A percentile compares a stretch with the other conserved stretches of the same genome.
phyloP scores from a whole-genome alignment of 1,284 basidiomycete species.

The Cutaneotrichosporon sp. region DNA sequence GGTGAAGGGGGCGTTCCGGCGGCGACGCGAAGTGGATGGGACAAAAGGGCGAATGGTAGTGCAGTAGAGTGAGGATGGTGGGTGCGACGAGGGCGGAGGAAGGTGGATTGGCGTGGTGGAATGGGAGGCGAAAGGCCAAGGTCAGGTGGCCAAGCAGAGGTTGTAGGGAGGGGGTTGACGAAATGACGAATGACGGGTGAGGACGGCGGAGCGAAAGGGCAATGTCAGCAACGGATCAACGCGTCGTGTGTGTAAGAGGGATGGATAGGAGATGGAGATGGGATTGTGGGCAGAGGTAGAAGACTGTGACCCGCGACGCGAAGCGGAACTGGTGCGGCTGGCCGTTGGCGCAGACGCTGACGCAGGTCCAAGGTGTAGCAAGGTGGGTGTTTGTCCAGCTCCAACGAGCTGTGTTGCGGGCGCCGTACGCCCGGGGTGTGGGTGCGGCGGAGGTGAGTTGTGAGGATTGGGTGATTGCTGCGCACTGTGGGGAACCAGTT shows the following conservation, averaged over 20 bases:
- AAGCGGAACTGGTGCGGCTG: not conserved
- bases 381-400: not conserved
- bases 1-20: not conserved
- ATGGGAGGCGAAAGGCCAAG: not conserved
- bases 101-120: not conserved
- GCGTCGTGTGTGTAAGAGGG: not conserved
- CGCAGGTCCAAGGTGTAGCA: not conserved
- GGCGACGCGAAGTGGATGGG: not conserved
- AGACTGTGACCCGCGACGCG: not conserved
- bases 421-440: not conserved
- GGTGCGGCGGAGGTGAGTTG: not conserved
- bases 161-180: not conserved
- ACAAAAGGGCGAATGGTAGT: not conserved
- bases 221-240: conserved; percentile 8
- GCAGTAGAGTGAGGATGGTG: not conserved
- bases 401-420: not conserved
- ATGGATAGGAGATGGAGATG: not conserved
- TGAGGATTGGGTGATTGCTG: not conserved
- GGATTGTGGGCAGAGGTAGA: not conserved
- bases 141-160: conserved; percentile 9
- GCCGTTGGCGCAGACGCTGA: not conserved
- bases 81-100: not conserved
- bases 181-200: not conserved
- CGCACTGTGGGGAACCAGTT: not conserved
- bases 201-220: not conserved